Evolutionary conservation across 1,139 yeast genomes (phyloP).

Genomic region (Suhomyces bribrorum): DNA sequence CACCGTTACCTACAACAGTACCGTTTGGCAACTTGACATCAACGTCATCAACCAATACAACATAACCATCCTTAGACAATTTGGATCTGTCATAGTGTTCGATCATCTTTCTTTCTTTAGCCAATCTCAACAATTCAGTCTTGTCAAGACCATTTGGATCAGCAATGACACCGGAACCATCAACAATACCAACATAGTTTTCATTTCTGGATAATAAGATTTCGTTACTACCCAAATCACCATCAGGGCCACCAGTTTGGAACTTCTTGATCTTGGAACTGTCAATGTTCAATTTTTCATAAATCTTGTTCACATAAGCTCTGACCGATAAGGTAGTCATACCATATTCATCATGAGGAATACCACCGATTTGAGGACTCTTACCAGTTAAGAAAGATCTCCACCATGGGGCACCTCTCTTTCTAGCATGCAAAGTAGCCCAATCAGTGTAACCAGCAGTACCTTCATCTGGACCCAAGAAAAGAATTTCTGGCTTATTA

Average conservation of each 20-base stretch:
- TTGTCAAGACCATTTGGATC: slow-evolving; percentile 91
- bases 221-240: slow-evolving; percentile 96
- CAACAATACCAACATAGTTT: slow-evolving; percentile 83
- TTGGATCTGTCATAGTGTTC: slow-evolving; percentile 65
- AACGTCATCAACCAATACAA: slow-evolving; percentile 83
- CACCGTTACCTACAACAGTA: slow-evolving; percentile 73
- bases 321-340: slow-evolving; percentile 96
- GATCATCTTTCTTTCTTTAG: slow-evolving; percentile 75
- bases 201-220: slow-evolving; percentile 82
- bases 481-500: slow-evolving; percentile 82
- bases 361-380: slow-evolving; percentile 90
- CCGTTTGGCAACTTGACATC: slow-evolving; percentile 82
- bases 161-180: slow-evolving; percentile 92
- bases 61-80: slow-evolving; percentile 74
- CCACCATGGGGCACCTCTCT: slow-evolving; percentile 98
- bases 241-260: slow-evolving; percentile 99
- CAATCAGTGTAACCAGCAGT: slow-evolving; percentile 95
- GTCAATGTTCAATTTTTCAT: slow-evolving; percentile 70
- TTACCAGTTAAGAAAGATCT: slow-evolving; percentile 97
- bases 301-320: slow-evolving; percentile 86
- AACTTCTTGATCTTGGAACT: slow-evolving; percentile 64
- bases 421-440: slow-evolving; percentile 96
- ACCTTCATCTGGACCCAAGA: slow-evolving; percentile 98
- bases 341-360: slow-evolving; percentile 97
- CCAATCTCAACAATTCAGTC: slow-evolving; percentile 74